A percentile compares a stretch with the other conserved stretches of the same genome.
Conservation (phyloP, 1,139 yeast species). For the Debaryomyces udenii region DNA sequence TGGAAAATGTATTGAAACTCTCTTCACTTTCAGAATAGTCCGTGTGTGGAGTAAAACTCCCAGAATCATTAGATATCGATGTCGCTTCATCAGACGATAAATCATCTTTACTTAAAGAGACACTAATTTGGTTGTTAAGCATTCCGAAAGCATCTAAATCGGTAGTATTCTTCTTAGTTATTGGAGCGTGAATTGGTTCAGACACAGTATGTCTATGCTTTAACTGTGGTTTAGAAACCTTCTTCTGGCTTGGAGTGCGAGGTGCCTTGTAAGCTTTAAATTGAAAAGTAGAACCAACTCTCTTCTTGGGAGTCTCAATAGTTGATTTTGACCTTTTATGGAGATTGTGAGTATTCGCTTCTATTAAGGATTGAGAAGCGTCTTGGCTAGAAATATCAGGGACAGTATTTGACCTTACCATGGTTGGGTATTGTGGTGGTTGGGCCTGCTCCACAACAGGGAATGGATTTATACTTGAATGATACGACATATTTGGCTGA, state of each 20-base stretch:
- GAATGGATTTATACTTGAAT: constrained; percentile 9
- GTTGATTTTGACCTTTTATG: constrained; percentile 26
- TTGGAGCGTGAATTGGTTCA: constrained; percentile 19
- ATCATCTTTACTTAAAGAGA: constrained; percentile 14
- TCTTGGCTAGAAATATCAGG: constrained; percentile 1
- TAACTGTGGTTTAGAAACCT: constrained; percentile 25
- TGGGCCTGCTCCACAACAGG: neutral
- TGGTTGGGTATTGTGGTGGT: constrained; percentile 1
- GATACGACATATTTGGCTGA: constrained; percentile 6
- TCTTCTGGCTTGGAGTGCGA: constrained; percentile 24
- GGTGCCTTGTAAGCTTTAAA: constrained; percentile 41
- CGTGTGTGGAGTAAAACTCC: constrained; percentile 26
- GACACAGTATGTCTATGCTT: constrained; percentile 28
- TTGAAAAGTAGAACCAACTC: constrained; percentile 34
- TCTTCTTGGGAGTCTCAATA: constrained; percentile 25
- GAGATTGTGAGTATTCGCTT: neutral
- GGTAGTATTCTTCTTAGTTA: constrained; percentile 13
- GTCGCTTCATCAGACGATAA: constrained; percentile 4
- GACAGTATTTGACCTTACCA: constrained; percentile 5
- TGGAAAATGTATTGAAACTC: constrained; percentile 17
- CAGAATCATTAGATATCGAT: constrained; percentile 8
- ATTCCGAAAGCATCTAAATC: constrained; percentile 38
- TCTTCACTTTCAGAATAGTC: constrained; percentile 28
- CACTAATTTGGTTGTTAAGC: constrained; percentile 32
- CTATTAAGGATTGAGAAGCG: constrained; percentile 10